Evolutionary conservation across 495 filamentous ascomycete genomes (phyloP), one percentile per base, ranked within the genome.

Genomic region (Penicillium goetzii): DNA sequence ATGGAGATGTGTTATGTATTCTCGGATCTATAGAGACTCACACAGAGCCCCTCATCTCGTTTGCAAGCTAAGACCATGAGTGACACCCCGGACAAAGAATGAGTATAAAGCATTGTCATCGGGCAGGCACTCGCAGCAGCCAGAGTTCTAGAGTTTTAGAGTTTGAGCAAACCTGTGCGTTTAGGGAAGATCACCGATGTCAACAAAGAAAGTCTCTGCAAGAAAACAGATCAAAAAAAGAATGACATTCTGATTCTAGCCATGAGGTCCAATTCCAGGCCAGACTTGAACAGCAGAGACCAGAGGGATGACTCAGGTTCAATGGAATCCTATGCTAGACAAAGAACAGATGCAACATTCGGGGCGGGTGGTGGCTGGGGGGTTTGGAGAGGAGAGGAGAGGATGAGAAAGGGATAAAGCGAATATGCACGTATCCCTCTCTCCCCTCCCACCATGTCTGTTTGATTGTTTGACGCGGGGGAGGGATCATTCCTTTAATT

Each of bases 241-340:
- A 51, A 67, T 54, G 45, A 23, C 28, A 60, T 61, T 61, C 47
- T 61, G 30, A 57, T 56, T 28, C 40, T 28, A 60, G 54, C 64
- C 28, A 26, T 47, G 10, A 23, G 19, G 43, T 4, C 43, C 10
- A 34, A 12, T 3, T 14, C 33, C 28, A 45, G 64, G 25, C 64
- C 43, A 15, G 56, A 60, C 50, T 28, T 33, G 9, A 25, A 47
- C 25, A 59, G 62, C 40, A 2, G 41, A 32, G 43, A 12, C 33
- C 34, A 49, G 52, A 26, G 34, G 32, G 38, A 43, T 47, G 43
- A 47, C 21, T 47, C 43, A 47, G 43, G 15, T 23, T 49, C 56
- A 30, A 51, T 51, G 61, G 59, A 45, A 56, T 23, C 53, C 30
- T 33, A 5, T 28, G 50, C 43, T 33, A 23, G 50, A 47, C 47